phyloP scores from a whole-genome alignment of 2,329 filamentous ascomycete genomes.

The Zymoseptoria passerinii region DNA sequence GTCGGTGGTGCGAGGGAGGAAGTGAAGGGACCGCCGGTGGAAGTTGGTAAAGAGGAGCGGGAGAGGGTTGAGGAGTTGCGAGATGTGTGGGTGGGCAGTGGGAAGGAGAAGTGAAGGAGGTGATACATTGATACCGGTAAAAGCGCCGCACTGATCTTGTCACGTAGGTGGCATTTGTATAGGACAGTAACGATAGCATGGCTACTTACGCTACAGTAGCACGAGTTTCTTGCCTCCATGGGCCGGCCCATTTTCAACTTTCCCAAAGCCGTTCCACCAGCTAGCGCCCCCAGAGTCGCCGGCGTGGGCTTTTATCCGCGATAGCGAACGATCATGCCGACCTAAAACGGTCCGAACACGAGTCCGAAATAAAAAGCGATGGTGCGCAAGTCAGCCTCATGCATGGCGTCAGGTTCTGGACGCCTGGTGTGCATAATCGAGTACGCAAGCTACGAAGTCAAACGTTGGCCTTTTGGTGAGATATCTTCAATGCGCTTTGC shows the following conservation, averaged over 20 bases:
- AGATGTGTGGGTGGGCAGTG: conserved; percentile 30
- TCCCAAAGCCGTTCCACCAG: neutral
- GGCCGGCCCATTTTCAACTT: neutral
- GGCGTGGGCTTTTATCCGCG: neutral
- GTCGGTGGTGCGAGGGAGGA: conserved; percentile 31
- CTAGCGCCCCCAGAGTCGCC: neutral
- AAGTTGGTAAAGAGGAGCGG: conserved; percentile 40
- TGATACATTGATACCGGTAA: neutral
- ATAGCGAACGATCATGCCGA: neutral
- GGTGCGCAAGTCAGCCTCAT: too few relatives aligned
- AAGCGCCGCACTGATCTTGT: neutral
- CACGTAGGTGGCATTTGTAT: neutral
- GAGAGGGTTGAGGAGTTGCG: conserved; percentile 33
- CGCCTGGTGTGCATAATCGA: neutral
- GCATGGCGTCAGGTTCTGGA: too few relatives aligned
- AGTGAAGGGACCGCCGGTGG: conserved; percentile 38
- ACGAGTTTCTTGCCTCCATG: neutral
- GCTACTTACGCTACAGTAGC: neutral
- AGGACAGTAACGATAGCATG: neutral
- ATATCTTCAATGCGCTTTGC: neutral
- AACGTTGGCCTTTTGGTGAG: neutral
- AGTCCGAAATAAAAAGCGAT: too few relatives aligned
- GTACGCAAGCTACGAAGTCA: neutral
- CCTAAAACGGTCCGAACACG: neutral
- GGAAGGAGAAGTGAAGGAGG: neutral